Base-by-base conservation (phyloP, 306 rosid species). In the Glycine soja region DNA sequence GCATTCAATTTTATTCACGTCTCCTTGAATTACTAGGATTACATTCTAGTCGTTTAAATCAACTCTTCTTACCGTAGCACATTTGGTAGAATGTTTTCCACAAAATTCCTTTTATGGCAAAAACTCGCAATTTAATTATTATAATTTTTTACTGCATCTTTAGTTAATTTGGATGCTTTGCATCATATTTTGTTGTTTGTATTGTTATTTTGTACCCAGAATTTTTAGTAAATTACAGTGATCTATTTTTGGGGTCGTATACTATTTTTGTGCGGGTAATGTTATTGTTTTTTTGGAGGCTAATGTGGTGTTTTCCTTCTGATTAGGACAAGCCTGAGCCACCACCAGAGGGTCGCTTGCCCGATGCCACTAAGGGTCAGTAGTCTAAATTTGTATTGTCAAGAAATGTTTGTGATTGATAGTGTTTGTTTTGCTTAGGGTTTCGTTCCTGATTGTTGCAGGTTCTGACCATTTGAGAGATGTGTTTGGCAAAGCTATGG, bases 331-430 rank as follows among this genome's bases (percentile, higher is more conserved):
- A 92, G 84, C 89, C 90, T 0, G 16, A 68, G 15, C 85, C 97
- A 50, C 97, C 99, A 36, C 98, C 97, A 0, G 99, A 96, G 82
- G 99, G 99, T 16, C 99, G 99, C 58, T 87, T 96, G 81, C 99
- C 99, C 3, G 88, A 92, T 83, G 99, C 97, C 3, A 86, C 76
- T 0, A 83, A 90, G 86, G 99, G 99, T 96, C 15, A 3, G 85
- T 51, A 2, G 8, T 43, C 1, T 34, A 6, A 8, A 8, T 4
- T 46, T 12, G 46, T 19, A 19, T 19, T 5, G 52, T 45, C 12
- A 15, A 46, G 38, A n/a, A 12, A 6, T 14, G 9, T 32, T 12
- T n/a, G 8, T 10, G 11, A 40, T 51, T 10, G 7, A 14, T 48
- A 0, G 24, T 48, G 0, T 2, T 14, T 18, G 8, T 52, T 67